These are phyloP conservation scores for Chaetomiaceae sp. DNA, from an alignment of 2,329 filamentous ascomycete species.

Conservation along the genomic window DNA sequence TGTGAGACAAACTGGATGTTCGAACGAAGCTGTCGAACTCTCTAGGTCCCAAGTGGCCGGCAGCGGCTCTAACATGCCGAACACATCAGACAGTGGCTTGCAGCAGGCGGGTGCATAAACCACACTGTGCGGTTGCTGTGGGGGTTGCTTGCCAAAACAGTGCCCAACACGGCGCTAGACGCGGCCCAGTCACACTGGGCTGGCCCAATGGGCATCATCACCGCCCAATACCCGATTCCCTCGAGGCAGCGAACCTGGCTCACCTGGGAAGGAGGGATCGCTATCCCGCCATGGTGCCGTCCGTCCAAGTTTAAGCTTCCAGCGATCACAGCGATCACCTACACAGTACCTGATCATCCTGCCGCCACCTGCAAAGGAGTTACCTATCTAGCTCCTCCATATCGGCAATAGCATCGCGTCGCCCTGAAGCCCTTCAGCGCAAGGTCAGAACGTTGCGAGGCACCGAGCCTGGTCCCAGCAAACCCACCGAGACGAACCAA, in stretches of 20 bases:
- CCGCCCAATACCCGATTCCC: slow-evolving; percentile 9
- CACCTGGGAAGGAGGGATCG: background rate
- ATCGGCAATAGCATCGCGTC: background rate
- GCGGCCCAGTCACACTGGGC: slow-evolving; percentile 13
- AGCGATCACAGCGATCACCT: too few relatives aligned
- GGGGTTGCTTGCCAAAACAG: slow-evolving; percentile 1
- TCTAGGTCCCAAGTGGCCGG: too few relatives aligned
- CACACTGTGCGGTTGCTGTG: slow-evolving; percentile 3
- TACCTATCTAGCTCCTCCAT: too few relatives aligned
- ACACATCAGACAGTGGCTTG: slow-evolving; percentile 9
- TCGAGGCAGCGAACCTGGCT: too few relatives aligned
- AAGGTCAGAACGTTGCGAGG: background rate
- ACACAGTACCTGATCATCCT: too few relatives aligned
- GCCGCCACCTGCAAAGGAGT: too few relatives aligned
- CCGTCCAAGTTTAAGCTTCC: too few relatives aligned
- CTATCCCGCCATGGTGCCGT: too few relatives aligned
- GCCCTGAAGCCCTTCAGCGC: background rate
- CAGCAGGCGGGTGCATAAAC: too few relatives aligned
- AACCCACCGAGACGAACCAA: slow-evolving; percentile 3
- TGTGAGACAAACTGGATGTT: background rate
- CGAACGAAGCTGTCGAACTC: background rate
- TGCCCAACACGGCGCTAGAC: slow-evolving; percentile 6
- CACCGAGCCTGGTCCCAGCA: slow-evolving; percentile 4
- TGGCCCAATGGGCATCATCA: slow-evolving; percentile 14
- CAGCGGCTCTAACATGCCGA: background rate